Percentiles rank a stretch among this genome's conserved stretches.
Evolutionary conservation across 257 asterid genomes (phyloP).

Genomic region (Cordia subcordata): DNA sequence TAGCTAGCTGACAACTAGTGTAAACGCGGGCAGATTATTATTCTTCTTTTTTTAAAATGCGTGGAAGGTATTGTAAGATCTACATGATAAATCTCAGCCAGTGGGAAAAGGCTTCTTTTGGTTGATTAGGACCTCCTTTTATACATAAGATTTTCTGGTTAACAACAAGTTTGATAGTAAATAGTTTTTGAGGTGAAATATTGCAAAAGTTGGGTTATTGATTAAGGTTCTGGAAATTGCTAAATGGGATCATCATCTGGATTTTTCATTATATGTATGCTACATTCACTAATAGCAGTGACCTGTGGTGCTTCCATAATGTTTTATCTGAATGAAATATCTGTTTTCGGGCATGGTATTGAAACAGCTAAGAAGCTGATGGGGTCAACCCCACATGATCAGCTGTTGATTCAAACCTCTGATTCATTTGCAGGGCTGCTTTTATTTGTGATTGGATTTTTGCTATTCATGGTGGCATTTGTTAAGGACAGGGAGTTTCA

Average conservation of each 20-base stretch:
- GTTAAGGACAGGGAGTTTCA: constrained; percentile 65
- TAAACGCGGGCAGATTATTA: too few species aligned
- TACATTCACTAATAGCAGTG: constrained; percentile 46
- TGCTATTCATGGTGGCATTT: constrained; percentile 66
- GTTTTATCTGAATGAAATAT: constrained; percentile 53
- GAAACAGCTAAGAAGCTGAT: constrained; percentile 49
- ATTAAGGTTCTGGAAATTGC: constrained; percentile 19
- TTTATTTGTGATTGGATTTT: constrained; percentile 44
- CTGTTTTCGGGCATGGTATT: constrained; percentile 49
- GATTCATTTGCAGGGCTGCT: constrained; percentile 63
- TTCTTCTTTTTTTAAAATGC: too few species aligned
- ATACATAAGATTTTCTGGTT: not conserved
- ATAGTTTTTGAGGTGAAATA: not conserved
- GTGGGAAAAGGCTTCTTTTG: not conserved
- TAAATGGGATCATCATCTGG: constrained; percentile 46
- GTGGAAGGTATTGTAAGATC: too few species aligned
- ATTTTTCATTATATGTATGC: constrained; percentile 43
- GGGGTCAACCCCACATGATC: constrained; percentile 70
- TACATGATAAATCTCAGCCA: too few species aligned
- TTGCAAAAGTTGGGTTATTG: not conserved
- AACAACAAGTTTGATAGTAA: not conserved
- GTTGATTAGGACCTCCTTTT: too few species aligned
- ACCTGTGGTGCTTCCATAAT: constrained; percentile 50
- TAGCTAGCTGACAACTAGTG: too few species aligned
- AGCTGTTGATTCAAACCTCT: constrained; percentile 41